Evolutionary conservation across 305 asterid genomes (phyloP).

Genomic region (Galium porrigens): DNA sequence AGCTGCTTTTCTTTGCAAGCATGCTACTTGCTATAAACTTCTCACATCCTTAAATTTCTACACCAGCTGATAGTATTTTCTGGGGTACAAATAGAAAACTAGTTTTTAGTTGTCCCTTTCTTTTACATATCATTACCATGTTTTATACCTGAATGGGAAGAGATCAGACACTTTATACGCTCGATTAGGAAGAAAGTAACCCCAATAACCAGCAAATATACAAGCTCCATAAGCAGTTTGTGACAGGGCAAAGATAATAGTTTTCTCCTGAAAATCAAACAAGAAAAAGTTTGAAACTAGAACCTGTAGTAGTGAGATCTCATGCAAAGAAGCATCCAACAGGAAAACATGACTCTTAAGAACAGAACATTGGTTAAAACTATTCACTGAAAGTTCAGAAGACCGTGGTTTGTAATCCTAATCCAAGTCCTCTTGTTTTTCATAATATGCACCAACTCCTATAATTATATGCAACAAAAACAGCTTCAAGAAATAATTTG

Average conservation of each 20-base stretch:
- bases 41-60: neutral
- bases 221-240: slow-evolving; percentile 75
- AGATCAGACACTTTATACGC: slow-evolving; percentile 35
- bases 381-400: neutral
- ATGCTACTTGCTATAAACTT: neutral
- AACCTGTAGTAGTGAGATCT: neutral
- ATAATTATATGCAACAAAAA: neutral
- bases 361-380: neutral
- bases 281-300: neutral
- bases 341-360: neutral
- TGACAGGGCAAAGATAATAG: slow-evolving; percentile 61
- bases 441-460: neutral
- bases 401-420: neutral
- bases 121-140: neutral
- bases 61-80: neutral
- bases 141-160: slow-evolving; percentile 58
- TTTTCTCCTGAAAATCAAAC: slow-evolving; percentile 58
- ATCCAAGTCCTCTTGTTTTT: too few relatives aligned
- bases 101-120: neutral
- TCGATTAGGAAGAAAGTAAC: slow-evolving; percentile 48
- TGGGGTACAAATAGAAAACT: neutral
- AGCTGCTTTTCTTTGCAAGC: neutral
- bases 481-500: neutral
- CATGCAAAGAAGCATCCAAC: neutral
- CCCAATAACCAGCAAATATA: slow-evolving; percentile 77